Evolutionary conservation across 2,329 filamentous ascomycete genomes (phyloP).

Genomic region (Juglanconis juglandina): DNA sequence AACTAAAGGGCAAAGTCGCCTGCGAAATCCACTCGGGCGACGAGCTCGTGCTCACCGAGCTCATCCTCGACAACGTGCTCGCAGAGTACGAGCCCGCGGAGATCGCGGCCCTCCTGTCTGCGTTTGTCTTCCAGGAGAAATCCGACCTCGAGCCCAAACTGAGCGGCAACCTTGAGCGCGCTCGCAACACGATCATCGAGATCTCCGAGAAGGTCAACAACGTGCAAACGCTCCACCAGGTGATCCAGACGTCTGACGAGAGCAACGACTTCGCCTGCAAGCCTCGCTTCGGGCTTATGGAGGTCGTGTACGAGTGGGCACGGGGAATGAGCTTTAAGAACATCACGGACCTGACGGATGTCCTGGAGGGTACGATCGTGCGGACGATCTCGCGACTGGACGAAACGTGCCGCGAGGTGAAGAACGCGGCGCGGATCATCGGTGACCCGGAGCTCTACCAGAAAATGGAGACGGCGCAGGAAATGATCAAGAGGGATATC

Average conservation of each 20-base stretch:
- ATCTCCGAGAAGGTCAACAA: constrained; percentile 92
- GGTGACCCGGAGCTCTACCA: constrained; percentile 88
- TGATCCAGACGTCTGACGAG: constrained; percentile 85
- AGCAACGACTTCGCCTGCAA: constrained; percentile 86
- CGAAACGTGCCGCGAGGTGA: constrained; percentile 94
- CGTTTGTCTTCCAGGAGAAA: constrained; percentile 98
- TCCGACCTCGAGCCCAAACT: constrained; percentile 77
- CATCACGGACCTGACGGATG: constrained; percentile 92
- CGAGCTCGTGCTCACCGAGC: constrained; percentile 90
- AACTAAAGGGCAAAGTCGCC: constrained; percentile 96
- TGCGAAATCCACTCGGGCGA: constrained; percentile 98
- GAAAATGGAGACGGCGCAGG: constrained; percentile 97
- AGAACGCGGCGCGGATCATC: constrained; percentile 92
- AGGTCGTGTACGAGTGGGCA: constrained; percentile 98
- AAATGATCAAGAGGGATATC: constrained; percentile 95
- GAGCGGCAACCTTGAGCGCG: constrained; percentile 76
- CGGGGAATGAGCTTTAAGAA: constrained; percentile 97
- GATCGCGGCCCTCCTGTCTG: constrained; percentile 88
- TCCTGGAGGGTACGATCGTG: constrained; percentile 96
- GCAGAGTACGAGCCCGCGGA: constrained; percentile 94
- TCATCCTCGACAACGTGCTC: constrained; percentile 94
- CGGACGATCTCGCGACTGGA: constrained; percentile 89
- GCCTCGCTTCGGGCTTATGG: constrained; percentile 88
- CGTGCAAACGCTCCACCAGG: constrained; percentile 85
- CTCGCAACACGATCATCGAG: constrained; percentile 78